phyloP scores from a whole-genome alignment of 2,329 filamentous ascomycete genomes.

The Arthrobotrys musiformis region DNA sequence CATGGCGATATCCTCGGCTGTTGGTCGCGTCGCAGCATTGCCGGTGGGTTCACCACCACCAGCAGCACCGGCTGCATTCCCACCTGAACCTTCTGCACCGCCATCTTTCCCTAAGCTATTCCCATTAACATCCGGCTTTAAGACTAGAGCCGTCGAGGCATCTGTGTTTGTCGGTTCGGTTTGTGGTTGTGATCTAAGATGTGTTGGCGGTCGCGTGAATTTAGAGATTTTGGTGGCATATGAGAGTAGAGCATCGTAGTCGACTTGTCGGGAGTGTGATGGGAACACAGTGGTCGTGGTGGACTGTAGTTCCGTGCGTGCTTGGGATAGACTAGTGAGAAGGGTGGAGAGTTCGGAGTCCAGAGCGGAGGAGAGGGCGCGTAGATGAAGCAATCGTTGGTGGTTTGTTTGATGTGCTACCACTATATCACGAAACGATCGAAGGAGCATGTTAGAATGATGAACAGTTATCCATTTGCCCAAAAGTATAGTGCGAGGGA shows the following conservation, averaged over 20 bases:
- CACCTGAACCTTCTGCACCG: not conserved
- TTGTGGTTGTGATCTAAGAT: conserved; percentile 63
- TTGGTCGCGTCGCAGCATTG: conserved; percentile 58
- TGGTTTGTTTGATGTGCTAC: conserved; percentile 80
- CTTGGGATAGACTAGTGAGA: conserved; percentile 74
- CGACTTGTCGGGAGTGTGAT: conserved; percentile 65
- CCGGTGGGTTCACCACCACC: conserved; percentile 48
- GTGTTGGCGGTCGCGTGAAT: conserved; percentile 77
- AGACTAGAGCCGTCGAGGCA: conserved; percentile 2
- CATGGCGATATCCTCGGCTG: conserved; percentile 62
- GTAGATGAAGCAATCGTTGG: conserved; percentile 75
- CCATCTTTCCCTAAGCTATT: not conserved
- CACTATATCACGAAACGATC: conserved; percentile 65
- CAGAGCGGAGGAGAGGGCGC: conserved; percentile 72
- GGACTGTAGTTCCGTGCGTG: conserved; percentile 77
- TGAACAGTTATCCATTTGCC: not conserved
- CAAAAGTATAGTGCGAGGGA: not conserved
- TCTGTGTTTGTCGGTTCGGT: not conserved
- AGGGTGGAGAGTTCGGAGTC: conserved; percentile 79
- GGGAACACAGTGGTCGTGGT: conserved; percentile 71
- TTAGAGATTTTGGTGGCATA: conserved; percentile 84
- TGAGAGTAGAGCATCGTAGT: conserved; percentile 77
- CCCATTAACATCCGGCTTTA: conserved; percentile 41
- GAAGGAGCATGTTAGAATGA: not conserved
- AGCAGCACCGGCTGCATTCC: not conserved